phyloP scores from a whole-genome alignment of 192 early-diverging fungal species.

The Linnemannia zychae region DNA sequence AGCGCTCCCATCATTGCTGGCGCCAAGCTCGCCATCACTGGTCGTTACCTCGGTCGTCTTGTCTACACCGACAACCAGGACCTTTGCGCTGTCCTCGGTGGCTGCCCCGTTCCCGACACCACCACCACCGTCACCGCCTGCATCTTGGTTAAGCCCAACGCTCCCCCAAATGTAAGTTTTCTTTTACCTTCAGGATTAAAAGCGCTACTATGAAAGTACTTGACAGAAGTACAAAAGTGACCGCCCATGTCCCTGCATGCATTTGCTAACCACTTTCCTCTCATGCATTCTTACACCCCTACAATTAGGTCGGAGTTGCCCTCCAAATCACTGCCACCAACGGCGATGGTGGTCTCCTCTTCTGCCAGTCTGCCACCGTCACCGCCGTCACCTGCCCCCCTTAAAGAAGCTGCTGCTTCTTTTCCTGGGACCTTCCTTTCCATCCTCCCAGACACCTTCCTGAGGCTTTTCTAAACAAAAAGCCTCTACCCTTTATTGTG shows the following conservation, averaged over 20 bases:
- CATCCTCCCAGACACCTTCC: neutral
- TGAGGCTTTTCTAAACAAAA: neutral
- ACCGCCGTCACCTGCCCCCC: conserved; percentile 22
- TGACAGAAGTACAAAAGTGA: neutral
- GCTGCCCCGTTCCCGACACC: conserved; percentile 30
- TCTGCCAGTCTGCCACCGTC: conserved; percentile 37
- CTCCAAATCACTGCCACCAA: conserved; percentile 31
- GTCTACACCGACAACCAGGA: conserved; percentile 29
- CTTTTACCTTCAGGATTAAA: neutral
- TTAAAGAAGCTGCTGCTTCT: conserved; percentile 4
- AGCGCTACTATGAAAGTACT: no score
- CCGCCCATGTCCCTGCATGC: neutral
- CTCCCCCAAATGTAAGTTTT: conserved; percentile 14
- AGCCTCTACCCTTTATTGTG: neutral
- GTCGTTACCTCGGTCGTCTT: conserved; percentile 17
- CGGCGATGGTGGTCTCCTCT: conserved; percentile 23
- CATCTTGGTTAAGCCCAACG: conserved; percentile 25
- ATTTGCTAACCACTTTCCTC: neutral
- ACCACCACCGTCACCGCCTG: conserved; percentile 30
- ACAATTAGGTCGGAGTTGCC: conserved; percentile 13
- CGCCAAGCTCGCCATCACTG: conserved; percentile 21
- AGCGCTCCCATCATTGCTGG: conserved; percentile 34
- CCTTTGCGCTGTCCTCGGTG: conserved; percentile 14
- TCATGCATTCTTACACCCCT: neutral
- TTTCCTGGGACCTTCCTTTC: conserved; percentile 5